A percentile compares a stretch with the other conserved stretches of the same genome.
Evolutionary conservation across 75 land plant species (phyloP).

Genomic region (Ceratopteris richardii): DNA sequence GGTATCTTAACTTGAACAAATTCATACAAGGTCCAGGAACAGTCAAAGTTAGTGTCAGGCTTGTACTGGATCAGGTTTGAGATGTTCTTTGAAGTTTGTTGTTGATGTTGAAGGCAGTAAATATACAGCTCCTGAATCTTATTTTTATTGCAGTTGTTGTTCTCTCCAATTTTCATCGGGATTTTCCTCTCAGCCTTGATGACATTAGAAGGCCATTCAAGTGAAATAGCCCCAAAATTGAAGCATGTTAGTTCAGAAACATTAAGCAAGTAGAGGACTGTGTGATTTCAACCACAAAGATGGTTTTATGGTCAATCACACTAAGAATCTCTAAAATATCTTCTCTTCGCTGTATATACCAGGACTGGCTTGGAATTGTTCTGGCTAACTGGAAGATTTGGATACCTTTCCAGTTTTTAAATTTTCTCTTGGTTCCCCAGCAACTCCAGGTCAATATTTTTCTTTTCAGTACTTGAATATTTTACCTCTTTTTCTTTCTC

Average conservation of each 20-base stretch:
- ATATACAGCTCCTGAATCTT: background rate
- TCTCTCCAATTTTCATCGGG: conserved; percentile 85
- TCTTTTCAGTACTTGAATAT: too few species aligned
- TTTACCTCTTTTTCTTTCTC: too few species aligned
- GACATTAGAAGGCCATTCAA: conserved; percentile 66
- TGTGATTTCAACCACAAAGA: too few species aligned
- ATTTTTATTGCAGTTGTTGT: conserved; percentile 52
- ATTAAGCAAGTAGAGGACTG: too few species aligned
- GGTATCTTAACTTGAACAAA: conserved; percentile 72
- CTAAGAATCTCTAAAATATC: too few species aligned
- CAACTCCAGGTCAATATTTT: conserved; percentile 63
- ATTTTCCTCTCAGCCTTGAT: conserved; percentile 64
- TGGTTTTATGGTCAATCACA: too few species aligned
- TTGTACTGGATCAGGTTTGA: conserved; percentile 87
- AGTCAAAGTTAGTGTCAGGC: conserved; percentile 59
- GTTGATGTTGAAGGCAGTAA: background rate
- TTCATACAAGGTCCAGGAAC: conserved; percentile 55
- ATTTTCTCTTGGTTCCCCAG: conserved; percentile 80
- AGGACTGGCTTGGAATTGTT: conserved; percentile 88
- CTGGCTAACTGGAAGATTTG: conserved; percentile 91
- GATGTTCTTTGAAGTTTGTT: background rate
- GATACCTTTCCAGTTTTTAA: conserved; percentile 91
- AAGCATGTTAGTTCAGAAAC: conserved; percentile 43
- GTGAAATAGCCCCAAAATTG: conserved; percentile 72
- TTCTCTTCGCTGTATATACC: background rate